A percentile compares a stretch with the other conserved stretches of the same genome.
These are phyloP conservation scores for Saturnispora ahearnii DNA, from an alignment of 805 yeast genomes.

Conservation along the genomic window DNA sequence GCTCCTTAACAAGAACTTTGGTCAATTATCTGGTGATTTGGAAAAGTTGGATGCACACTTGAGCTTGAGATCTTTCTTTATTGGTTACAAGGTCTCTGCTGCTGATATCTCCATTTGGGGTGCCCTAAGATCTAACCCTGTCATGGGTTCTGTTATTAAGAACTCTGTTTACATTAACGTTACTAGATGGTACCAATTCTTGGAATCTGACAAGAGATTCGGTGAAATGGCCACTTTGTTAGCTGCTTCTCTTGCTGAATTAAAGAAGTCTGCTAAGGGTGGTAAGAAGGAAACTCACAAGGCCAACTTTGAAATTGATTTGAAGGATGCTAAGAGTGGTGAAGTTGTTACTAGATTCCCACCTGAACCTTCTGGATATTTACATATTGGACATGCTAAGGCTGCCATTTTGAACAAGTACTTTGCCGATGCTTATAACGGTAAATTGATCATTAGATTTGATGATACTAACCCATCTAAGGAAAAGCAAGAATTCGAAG, in stretches of 20 bases:
- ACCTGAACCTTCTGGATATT: constrained; percentile 98
- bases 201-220: constrained; percentile 59
- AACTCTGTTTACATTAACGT: constrained; percentile 76
- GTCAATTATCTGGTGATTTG: constrained; percentile 66
- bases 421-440: constrained; percentile 92
- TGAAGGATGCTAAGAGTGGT: constrained; percentile 86
- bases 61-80: constrained; percentile 72
- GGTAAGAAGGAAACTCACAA: constrained; percentile 83
- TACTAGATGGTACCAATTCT: constrained; percentile 84
- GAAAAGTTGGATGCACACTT: constrained; percentile 76
- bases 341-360: constrained; percentile 98
- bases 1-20: constrained; percentile 77
- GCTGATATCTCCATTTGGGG: constrained; percentile 94
- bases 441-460: constrained; percentile 92
- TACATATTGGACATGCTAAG: constrained; percentile 98
- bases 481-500: constrained; percentile 91
- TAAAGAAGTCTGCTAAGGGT: constrained; percentile 61
- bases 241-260: constrained; percentile 60
- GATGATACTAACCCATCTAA: constrained; percentile 98
- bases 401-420: constrained; percentile 96
- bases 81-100: constrained; percentile 56
- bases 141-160: constrained; percentile 85
- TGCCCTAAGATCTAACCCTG: constrained; percentile 82
- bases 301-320: constrained; percentile 91
- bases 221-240: constrained; percentile 61